Conservation (phyloP, 2,329 filamentous ascomycete species). For the Daldinia sp. region DNA sequence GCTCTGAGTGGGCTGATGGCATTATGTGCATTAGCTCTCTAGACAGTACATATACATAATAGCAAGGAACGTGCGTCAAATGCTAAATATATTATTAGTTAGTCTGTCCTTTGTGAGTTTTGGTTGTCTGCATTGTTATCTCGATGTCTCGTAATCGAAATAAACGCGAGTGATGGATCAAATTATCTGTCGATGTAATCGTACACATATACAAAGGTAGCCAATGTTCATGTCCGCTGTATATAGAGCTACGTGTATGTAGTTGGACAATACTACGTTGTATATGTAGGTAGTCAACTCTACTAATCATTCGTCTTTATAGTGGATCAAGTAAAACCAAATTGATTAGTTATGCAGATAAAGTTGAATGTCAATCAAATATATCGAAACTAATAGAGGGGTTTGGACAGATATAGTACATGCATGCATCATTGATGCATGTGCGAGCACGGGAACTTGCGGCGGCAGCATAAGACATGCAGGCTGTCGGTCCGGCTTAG, state of each 20-base stretch:
- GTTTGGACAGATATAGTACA: constrained; percentile 14
- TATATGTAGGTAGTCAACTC: neutral
- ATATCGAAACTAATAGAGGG: constrained; percentile 17
- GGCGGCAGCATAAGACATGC: constrained; percentile 25
- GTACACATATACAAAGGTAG: neutral
- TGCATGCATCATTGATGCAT: constrained; percentile 18
- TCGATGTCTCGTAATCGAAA: constrained; percentile 10
- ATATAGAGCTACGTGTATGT: neutral
- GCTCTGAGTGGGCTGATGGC: constrained; percentile 11
- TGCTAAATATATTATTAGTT: constrained; percentile 9
- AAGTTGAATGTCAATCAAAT: neutral
- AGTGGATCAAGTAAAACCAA: neutral
- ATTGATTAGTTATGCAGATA: neutral
- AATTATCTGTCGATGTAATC: neutral
- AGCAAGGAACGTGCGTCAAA: neutral
- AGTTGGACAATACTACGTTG: neutral
- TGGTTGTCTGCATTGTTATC: constrained; percentile 10
- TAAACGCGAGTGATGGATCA: constrained; percentile 5
- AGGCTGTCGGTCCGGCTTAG: constrained; percentile 9
- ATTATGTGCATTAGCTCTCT: constrained; percentile 10
- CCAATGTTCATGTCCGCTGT: neutral
- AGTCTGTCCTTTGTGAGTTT: constrained; percentile 15
- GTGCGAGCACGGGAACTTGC: constrained; percentile 32
- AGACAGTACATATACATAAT: neutral
- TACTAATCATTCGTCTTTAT: neutral